A percentile compares a stretch with the other conserved stretches of the same genome.
These are phyloP conservation scores for Penicillium freii DNA, from an alignment of 2,329 filamentous ascomycete genomes.

Conservation along the genomic window DNA sequence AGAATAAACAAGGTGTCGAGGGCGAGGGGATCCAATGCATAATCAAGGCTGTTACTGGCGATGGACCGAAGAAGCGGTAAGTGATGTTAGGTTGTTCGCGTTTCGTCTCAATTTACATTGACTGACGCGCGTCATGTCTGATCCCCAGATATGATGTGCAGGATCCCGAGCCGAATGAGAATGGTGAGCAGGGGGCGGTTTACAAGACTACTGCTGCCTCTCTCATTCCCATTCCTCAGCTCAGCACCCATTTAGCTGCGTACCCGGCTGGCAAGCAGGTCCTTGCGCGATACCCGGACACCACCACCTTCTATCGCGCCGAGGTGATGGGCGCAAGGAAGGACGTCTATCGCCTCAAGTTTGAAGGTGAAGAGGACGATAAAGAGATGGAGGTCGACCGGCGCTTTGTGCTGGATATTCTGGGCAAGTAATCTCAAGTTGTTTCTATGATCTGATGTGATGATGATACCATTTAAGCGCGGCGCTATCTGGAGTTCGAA, in stretches of 20 bases:
- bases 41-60: slow-evolving; percentile 71
- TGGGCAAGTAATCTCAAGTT: slow-evolving; percentile 41
- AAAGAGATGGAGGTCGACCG: slow-evolving; percentile 74
- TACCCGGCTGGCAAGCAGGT: slow-evolving; percentile 67
- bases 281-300: slow-evolving; percentile 76
- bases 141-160: slow-evolving; percentile 68
- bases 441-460: slow-evolving; percentile 24
- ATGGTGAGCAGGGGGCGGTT: slow-evolving; percentile 57
- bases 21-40: slow-evolving; percentile 68
- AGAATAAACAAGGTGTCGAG: slow-evolving; percentile 51
- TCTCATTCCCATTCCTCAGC: slow-evolving; percentile 72
- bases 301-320: slow-evolving; percentile 81
- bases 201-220: slow-evolving; percentile 71
- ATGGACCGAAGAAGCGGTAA: slow-evolving; percentile 66
- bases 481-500: slow-evolving; percentile 25
- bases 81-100: slow-evolving; percentile 6
- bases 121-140: slow-evolving; percentile 13
- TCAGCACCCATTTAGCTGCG: slow-evolving; percentile 59
- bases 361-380: slow-evolving; percentile 73
- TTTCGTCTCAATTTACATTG: slow-evolving; percentile 9
- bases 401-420: slow-evolving; percentile 73
- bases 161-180: slow-evolving; percentile 73
- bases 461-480: slow-evolving; percentile 31
- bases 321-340: slow-evolving; percentile 70
- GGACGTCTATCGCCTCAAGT: slow-evolving; percentile 59